These are phyloP conservation scores for Backusella circina DNA, from an alignment of 192 early-diverging fungal genomes.

Conservation along the genomic window DNA sequence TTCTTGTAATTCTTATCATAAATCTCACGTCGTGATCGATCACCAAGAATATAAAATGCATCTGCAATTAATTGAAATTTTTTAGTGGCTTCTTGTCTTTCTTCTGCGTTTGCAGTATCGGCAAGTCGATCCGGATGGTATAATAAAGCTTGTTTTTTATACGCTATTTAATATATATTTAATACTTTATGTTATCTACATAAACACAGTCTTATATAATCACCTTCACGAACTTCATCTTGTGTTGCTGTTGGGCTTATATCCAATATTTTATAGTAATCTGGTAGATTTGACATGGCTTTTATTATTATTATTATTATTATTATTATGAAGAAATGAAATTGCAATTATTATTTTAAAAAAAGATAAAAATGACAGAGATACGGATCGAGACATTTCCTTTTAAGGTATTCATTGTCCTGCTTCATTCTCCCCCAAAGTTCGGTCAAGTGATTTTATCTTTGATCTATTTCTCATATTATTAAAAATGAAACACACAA, in stretches of 20 bases:
- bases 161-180: conserved; percentile 6
- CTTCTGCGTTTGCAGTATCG: neutral
- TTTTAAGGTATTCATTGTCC: neutral
- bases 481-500: neutral
- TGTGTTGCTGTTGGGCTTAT: conserved; percentile 16
- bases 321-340: neutral
- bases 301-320: too few relatives aligned
- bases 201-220: neutral
- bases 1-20: conserved; percentile 19
- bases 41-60: conserved; percentile 25
- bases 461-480: neutral
- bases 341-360: neutral
- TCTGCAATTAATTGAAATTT: conserved; percentile 25
- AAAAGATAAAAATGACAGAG: neutral
- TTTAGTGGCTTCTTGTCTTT: conserved; percentile 19
- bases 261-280: conserved; percentile 29
- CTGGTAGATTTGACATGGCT: conserved; percentile 23
- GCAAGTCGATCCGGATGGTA: conserved; percentile 28
- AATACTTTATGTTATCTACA: neutral
- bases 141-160: conserved; percentile 28
- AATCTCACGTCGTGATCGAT: conserved; percentile 16
- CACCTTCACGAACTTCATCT: conserved; percentile 32
- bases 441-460: neutral
- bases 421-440: neutral
- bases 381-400: neutral